A percentile compares a stretch with the other conserved stretches of the same genome.
Evolutionary conservation across 768 basidiomycete species (phyloP).

Genomic region (Pleurotus djamor): DNA sequence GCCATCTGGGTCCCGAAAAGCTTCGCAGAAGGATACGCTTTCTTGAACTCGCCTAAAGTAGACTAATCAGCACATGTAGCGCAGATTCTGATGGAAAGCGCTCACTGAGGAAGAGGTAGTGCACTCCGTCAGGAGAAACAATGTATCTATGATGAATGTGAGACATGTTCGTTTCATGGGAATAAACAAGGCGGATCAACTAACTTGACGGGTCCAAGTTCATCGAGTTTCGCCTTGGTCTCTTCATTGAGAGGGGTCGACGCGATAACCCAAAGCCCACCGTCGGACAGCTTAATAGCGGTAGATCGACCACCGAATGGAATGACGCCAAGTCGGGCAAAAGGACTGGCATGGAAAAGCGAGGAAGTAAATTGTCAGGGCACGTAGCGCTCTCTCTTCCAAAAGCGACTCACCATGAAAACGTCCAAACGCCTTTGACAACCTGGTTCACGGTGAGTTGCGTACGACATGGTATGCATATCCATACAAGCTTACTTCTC

Average conservation of each 20-base stretch:
- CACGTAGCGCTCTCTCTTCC: not conserved
- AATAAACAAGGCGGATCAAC: conserved; percentile 11
- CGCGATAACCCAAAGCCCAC: conserved; percentile 81
- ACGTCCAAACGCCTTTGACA: conserved; percentile 56
- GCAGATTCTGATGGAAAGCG: conserved; percentile 1
- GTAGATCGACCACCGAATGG: conserved; percentile 86
- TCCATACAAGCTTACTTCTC: conserved; percentile 29
- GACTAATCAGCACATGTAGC: not conserved
- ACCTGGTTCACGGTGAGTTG: conserved; percentile 28
- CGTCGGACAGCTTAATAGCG: conserved; percentile 65
- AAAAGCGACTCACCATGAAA: conserved; percentile 46
- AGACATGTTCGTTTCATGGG: not conserved
- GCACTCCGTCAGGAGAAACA: conserved; percentile 54
- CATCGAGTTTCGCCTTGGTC: conserved; percentile 60
- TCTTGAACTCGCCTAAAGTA: conserved; percentile 56
- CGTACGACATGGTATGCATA: not conserved
- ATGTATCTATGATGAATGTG: conserved; percentile 42
- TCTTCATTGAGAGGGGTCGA: conserved; percentile 69
- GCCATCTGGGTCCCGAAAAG: conserved; percentile 65
- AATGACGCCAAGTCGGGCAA: conserved; percentile 60
- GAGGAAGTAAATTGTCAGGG: no score
- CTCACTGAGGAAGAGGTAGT: conserved; percentile 58
- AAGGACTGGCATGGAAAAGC: conserved; percentile 43
- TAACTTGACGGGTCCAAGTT: conserved; percentile 70
- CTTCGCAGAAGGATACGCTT: conserved; percentile 68